Conservation (phyloP, 2,329 filamentous ascomycete species). For the Aquanectria penicillioides region DNA sequence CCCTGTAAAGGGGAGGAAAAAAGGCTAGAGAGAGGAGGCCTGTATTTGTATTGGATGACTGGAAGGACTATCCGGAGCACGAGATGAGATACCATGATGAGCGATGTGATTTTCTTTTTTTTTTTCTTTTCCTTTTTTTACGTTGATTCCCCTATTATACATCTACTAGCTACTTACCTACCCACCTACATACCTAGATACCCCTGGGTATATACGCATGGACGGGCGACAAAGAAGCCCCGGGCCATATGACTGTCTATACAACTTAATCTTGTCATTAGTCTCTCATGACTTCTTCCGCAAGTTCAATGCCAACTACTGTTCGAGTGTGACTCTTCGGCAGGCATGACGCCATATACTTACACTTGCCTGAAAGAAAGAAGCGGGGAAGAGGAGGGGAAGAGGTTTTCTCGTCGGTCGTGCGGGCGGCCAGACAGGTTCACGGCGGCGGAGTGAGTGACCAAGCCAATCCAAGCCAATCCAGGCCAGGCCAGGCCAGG, state of each 20-base stretch:
- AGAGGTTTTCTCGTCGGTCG: not conserved
- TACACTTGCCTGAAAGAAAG: no score
- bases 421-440: no score
- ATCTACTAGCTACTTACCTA: slow-evolving; percentile 6
- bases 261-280: slow-evolving; percentile 20
- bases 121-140: slow-evolving; percentile 28
- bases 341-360: no score
- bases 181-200: slow-evolving; percentile 19
- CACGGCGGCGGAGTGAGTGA: no score
- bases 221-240: slow-evolving; percentile 25
- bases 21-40: slow-evolving; percentile 1
- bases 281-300: no score
- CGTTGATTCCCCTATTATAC: slow-evolving; percentile 31
- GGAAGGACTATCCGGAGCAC: slow-evolving; percentile 21
- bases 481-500: slow-evolving; percentile 2
- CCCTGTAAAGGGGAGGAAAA: slow-evolving; percentile 63
- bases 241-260: slow-evolving; percentile 30
- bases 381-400: no score
- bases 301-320: no score
- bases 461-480: no score
- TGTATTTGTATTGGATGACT: slow-evolving; percentile 36
- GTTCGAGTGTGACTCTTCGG: no score
- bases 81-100: slow-evolving; percentile 45
- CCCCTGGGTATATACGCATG: slow-evolving; percentile 13
- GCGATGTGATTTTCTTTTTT: slow-evolving; percentile 33